Percentiles rank a stretch among this genome's conserved stretches.
phyloP scores from a whole-genome alignment of 1,284 basidiomycete species.

The Ganoderma sinense region DNA sequence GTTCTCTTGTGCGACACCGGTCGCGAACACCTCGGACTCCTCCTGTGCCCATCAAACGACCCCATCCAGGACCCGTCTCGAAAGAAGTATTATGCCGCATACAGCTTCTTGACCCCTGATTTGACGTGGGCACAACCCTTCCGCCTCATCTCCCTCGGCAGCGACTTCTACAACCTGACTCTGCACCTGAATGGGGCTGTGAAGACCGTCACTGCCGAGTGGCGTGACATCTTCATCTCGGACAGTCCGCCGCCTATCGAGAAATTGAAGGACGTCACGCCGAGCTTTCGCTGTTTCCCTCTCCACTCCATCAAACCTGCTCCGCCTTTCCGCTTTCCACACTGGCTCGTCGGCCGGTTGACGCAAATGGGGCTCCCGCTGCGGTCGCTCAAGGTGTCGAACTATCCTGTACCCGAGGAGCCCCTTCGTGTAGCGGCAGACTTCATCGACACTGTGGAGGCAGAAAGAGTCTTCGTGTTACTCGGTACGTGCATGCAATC shows the following conservation, averaged over 20 bases:
- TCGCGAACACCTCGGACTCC: constrained; percentile 6
- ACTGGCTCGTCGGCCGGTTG: constrained; percentile 1
- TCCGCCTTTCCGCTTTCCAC: constrained; percentile 1
- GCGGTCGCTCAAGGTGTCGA: background rate
- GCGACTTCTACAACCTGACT: constrained; percentile 7
- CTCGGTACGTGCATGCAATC: background rate
- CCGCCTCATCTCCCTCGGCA: constrained; percentile 7
- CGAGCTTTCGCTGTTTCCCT: background rate
- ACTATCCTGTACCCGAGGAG: background rate
- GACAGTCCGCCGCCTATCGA: background rate
- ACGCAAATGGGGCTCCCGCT: background rate
- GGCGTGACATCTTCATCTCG: constrained; percentile 14
- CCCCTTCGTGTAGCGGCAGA: background rate
- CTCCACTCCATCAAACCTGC: background rate
- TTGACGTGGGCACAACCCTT: too few species aligned
- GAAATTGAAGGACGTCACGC: background rate
- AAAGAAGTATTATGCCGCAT: background rate
- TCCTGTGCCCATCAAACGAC: constrained; percentile 1
- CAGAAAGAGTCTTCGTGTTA: background rate
- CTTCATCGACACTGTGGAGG: background rate
- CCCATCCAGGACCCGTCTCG: background rate
- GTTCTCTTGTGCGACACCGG: constrained; percentile 5
- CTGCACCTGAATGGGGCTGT: background rate
- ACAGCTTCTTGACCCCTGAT: too few species aligned
- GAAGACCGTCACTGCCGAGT: constrained; percentile 7